phyloP scores from a whole-genome alignment of 768 basidiomycete genomes.

The Kwoniella sp. region DNA sequence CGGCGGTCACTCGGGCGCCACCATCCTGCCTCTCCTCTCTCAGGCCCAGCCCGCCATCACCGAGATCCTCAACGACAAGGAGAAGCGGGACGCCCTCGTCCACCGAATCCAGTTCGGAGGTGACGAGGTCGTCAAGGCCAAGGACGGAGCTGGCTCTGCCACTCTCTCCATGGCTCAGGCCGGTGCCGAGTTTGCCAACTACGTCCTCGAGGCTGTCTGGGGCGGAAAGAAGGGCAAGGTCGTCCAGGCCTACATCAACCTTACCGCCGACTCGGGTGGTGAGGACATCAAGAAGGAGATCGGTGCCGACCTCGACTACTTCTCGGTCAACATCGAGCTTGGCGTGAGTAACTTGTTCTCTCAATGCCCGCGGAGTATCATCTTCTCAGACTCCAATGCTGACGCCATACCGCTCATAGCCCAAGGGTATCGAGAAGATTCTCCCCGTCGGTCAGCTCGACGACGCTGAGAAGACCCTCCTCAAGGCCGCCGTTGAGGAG shows the following conservation, averaged over 20 bases:
- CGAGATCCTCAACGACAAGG: constrained; percentile 59
- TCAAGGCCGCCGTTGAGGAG: constrained; percentile 58
- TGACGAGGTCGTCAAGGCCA: constrained; percentile 97
- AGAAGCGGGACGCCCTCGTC: constrained; percentile 71
- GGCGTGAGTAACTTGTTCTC: constrained; percentile 59
- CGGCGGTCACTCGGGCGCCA: constrained; percentile 95
- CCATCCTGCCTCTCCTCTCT: constrained; percentile 92
- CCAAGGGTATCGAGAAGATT: constrained; percentile 86
- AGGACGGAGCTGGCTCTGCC: constrained; percentile 76
- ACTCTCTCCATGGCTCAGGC: constrained; percentile 68
- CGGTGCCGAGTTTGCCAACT: constrained; percentile 66
- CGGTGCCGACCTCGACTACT: constrained; percentile 86
- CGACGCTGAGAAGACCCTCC: constrained; percentile 74
- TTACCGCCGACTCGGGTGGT: constrained; percentile 69
- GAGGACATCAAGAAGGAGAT: constrained; percentile 74
- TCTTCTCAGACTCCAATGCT: not conserved
- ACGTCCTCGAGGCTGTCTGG: constrained; percentile 60
- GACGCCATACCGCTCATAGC: constrained; percentile 43
- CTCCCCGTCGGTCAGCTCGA: constrained; percentile 74
- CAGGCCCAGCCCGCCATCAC: constrained; percentile 61
- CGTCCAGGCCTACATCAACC: constrained; percentile 75
- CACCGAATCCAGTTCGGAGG: constrained; percentile 96
- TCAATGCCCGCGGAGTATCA: too few species aligned
- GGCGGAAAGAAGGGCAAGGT: constrained; percentile 66
- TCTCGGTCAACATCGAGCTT: constrained; percentile 90